Base-by-base conservation (phyloP, 2,329 filamentous ascomycete genomes). In the Penicillium aurantiogriseum region DNA sequence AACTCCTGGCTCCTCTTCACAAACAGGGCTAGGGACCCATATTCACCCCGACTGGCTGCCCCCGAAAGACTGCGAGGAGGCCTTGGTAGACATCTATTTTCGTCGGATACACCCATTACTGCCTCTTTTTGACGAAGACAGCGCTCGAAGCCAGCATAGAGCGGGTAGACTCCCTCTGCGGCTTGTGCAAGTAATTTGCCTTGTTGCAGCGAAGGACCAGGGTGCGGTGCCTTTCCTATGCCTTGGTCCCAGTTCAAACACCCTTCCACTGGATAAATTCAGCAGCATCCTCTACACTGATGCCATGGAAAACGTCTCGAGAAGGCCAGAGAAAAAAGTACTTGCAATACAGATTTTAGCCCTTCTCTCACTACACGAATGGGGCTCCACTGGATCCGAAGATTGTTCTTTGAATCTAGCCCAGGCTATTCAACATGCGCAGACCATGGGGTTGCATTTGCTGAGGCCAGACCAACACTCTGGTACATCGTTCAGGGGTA, bases 371-470 rank as follows among this genome's bases (percentile, higher is more conserved):
- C 57, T 74, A 4, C 71, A 74, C 51, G 69, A 67, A 40, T 67
- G 69, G 49, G 69, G 71, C 2, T 60, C 68, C 4, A 64, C 65
- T 13, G 70, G 70, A 4, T 67, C 69, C 7, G 71, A 74, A 44
- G 69, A 71, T 27, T 62, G 67, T 8, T 69, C 70, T 8, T 53
- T 72, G 36, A 63, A 68, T 42, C 53, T 74, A 5, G 53, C 63
- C 0, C 69, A 69, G 52, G 71, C 71, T 13, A 70, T 72, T 29
- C 71, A 74, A 44, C 67, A 73, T 51, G 66, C 70, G 4, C 67
- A 69, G 38, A 69, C 70, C 1, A 57, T 69, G 10, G 71, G 69
- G 8, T 48, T 74, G 11, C 71, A 74, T 49, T 48, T 64, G 35
- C 44, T 42, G n/a, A 59, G 56, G n/a, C 46, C 46, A 11, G 60